Evolutionary conservation across 2,329 filamentous ascomycete genomes (phyloP).

Genomic region (Hypoxylon sp.): DNA sequence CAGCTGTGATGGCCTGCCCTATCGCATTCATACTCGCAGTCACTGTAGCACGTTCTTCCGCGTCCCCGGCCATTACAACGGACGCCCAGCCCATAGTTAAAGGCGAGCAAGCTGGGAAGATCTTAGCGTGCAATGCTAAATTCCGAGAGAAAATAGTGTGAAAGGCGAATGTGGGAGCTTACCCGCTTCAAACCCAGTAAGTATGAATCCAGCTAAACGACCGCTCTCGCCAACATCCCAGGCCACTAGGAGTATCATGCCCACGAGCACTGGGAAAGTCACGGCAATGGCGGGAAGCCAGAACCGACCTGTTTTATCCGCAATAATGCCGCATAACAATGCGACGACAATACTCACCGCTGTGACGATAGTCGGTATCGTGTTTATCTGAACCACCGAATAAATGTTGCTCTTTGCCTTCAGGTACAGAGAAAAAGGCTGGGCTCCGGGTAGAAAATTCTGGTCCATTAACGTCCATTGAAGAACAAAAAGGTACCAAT

Average conservation of each 20-base stretch:
- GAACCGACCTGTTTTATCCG: conserved; percentile 56
- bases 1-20: conserved; percentile 59
- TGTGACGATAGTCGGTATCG: conserved; percentile 58
- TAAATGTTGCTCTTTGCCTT: conserved; percentile 57
- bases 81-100: conserved; percentile 61
- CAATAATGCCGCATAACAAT: conserved; percentile 53
- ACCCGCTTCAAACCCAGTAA: conserved; percentile 58
- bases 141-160: background rate
- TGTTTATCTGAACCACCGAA: conserved; percentile 60
- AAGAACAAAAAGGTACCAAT: conserved; percentile 58
- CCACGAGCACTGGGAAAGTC: conserved; percentile 55
- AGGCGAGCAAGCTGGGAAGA: conserved; percentile 32
- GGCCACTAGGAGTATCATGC: conserved; percentile 54
- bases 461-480: conserved; percentile 59
- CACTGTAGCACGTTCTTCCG: conserved; percentile 60
- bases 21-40: conserved; percentile 62
- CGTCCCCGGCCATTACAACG: conserved; percentile 56
- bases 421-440: conserved; percentile 60
- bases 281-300: conserved; percentile 55
- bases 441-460: conserved; percentile 54
- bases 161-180: conserved; percentile 44
- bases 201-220: conserved; percentile 57
- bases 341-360: conserved; percentile 58
- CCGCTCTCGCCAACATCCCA: conserved; percentile 59
- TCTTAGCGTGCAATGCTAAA: background rate